Conservation (phyloP, 352 stramenopile genomes). For the Phytophthora niederhauseri region DNA sequence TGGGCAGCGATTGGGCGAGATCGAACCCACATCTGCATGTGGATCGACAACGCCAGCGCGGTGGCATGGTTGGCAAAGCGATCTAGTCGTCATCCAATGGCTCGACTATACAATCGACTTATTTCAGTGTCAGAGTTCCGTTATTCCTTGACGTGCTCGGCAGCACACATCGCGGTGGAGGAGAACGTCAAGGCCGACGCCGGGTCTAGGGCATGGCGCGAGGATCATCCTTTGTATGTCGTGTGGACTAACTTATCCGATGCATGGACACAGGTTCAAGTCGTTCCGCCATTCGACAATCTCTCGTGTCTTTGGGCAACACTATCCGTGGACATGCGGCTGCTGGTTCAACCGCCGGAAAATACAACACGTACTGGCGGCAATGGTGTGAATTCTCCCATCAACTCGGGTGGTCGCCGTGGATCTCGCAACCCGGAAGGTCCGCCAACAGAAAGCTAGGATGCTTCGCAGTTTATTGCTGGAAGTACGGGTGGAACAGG, state of each 20-base stretch:
- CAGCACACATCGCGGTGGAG: conserved; percentile 13
- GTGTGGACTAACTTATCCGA: conserved; percentile 24
- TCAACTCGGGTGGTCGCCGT: conserved; percentile 9
- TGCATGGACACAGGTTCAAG: conserved; percentile 17
- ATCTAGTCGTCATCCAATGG: not conserved
- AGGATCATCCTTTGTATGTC: conserved; percentile 1
- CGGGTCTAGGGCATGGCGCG: conserved; percentile 10
- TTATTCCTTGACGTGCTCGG: conserved; percentile 8
- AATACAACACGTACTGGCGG: conserved; percentile 4
- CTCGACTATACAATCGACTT: conserved; percentile 7
- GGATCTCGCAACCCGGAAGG: not conserved
- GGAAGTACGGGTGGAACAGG: conserved; percentile 24
- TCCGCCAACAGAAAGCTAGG: conserved; percentile 11
- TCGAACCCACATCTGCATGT: conserved; percentile 2
- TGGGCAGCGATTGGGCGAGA: conserved; percentile 1
- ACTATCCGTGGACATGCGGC: conserved; percentile 1
- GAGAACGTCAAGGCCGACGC: conserved; percentile 15
- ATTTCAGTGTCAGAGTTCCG: conserved; percentile 11
- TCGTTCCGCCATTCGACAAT: conserved; percentile 20
- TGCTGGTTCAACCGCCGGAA: conserved; percentile 1
- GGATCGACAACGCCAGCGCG: conserved; percentile 15
- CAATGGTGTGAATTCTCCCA: conserved; percentile 10
- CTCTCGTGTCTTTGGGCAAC: conserved; percentile 17
- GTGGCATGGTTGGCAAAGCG: conserved; percentile 1
- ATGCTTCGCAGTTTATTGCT: conserved; percentile 22